Conservation (phyloP, 257 asterid species). For the Solanum paucissectum region DNA sequence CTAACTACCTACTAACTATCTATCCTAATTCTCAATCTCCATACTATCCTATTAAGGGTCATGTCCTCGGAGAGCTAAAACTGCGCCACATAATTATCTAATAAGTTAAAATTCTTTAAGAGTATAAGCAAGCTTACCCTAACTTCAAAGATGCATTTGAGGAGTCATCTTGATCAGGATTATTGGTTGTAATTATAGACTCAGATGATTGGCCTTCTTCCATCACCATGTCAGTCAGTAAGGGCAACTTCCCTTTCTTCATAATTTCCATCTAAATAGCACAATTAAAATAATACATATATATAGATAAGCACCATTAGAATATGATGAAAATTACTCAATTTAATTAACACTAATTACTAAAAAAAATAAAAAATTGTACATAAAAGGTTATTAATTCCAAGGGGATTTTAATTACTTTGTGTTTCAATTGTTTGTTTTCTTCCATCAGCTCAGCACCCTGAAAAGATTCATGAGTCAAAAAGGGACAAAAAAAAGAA, state of each 20-base stretch:
- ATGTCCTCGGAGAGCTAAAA: not conserved
- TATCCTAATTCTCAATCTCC: not conserved
- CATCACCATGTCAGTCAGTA: not conserved
- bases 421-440: constrained; percentile 20
- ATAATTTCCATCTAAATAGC: constrained; percentile 10
- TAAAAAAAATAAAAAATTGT: not conserved
- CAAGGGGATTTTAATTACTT: constrained; percentile 3
- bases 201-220: constrained; percentile 39
- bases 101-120: not conserved
- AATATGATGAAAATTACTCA: not conserved
- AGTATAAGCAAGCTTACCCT: constrained; percentile 11
- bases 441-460: constrained; percentile 23
- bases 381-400: not conserved
- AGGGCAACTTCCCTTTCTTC: constrained; percentile 9
- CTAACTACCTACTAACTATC: not conserved
- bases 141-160: constrained; percentile 27
- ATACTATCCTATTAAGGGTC: not conserved
- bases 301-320: not conserved
- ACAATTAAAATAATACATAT: not conserved
- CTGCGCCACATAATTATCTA: not conserved
- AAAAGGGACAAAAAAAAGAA: not conserved
- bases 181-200: constrained; percentile 12
- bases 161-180: constrained; percentile 21
- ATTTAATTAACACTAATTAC: not conserved
- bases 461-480: constrained; percentile 2